Evolutionary conservation across 2,329 filamentous ascomycete species (phyloP).

Genomic region (Fusarium illudens): DNA sequence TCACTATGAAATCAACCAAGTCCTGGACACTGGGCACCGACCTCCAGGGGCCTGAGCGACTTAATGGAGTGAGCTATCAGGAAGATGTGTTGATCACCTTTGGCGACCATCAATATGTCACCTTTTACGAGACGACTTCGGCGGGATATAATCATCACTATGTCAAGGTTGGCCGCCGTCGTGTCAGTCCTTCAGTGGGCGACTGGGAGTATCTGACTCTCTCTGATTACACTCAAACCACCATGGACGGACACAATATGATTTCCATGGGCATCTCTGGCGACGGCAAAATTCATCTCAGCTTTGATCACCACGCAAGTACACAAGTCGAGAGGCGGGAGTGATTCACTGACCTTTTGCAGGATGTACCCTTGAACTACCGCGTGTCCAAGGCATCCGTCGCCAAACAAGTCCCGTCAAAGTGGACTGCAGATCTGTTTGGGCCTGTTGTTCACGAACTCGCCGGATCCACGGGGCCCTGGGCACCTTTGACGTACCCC

Average conservation of each 20-base stretch:
- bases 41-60: slow-evolving; percentile 21
- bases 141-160: slow-evolving; percentile 26
- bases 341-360: not conserved
- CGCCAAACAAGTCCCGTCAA: slow-evolving; percentile 1
- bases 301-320: slow-evolving; percentile 31
- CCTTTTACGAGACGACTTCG: slow-evolving; percentile 24
- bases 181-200: not conserved
- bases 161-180: slow-evolving; percentile 15
- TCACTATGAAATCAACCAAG: slow-evolving; percentile 18
- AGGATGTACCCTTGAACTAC: slow-evolving; percentile 31
- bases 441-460: slow-evolving; percentile 20
- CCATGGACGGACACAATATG: slow-evolving; percentile 33
- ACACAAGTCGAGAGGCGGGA: accelerated
- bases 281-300: slow-evolving; percentile 29
- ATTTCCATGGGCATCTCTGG: slow-evolving; percentile 33
- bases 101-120: slow-evolving; percentile 27
- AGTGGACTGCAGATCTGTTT: slow-evolving; percentile 20
- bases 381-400: slow-evolving; percentile 11
- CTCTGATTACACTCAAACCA: slow-evolving; percentile 23
- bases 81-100: slow-evolving; percentile 29
- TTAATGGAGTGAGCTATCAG: slow-evolving; percentile 32
- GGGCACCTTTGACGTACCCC: slow-evolving; percentile 22
- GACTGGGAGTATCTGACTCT: slow-evolving; percentile 26
- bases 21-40: slow-evolving; percentile 29
- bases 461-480: slow-evolving; percentile 14